A percentile compares a stretch with the other conserved stretches of the same genome.
These are phyloP conservation scores for Lunasporangiospora selenospora DNA, from an alignment of 192 early-diverging fungal species.

Conservation along the genomic window DNA sequence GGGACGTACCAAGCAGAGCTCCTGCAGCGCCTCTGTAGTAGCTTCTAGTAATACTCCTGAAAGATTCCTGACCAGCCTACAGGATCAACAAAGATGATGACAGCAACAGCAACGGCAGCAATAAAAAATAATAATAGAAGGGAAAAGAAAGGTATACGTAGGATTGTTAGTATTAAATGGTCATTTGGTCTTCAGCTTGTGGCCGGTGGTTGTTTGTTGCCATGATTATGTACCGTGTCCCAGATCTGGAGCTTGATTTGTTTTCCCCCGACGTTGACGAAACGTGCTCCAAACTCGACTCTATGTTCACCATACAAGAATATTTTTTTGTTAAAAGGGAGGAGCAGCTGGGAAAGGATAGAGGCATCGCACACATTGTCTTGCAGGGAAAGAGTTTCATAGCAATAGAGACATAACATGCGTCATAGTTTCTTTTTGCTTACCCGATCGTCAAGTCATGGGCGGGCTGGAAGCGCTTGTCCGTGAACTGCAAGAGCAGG, in stretches of 20 bases:
- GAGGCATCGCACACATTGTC: no score
- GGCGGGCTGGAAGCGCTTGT: slow-evolving; percentile 80
- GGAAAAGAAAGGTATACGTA: background rate
- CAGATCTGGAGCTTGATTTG: slow-evolving; percentile 93
- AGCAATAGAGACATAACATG: background rate
- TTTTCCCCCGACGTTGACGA: slow-evolving; percentile 79
- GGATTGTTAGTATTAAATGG: background rate
- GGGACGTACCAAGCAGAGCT: slow-evolving; percentile 66
- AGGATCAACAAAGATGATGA: slow-evolving; percentile 12
- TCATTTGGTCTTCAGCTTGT: background rate
- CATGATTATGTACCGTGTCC: slow-evolving; percentile 78
- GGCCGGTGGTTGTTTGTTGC: background rate
- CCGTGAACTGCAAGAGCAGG: slow-evolving; percentile 83
- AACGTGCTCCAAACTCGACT: slow-evolving; percentile 84
- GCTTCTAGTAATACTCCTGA: slow-evolving; percentile 84
- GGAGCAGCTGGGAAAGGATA: background rate
- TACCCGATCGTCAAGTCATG: slow-evolving; percentile 87
- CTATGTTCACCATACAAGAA: no score
- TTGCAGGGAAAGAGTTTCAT: no score
- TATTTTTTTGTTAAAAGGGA: no score
- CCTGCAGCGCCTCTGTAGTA: slow-evolving; percentile 86
- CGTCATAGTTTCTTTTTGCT: no score
- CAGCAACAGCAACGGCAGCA: slow-evolving; percentile 43
- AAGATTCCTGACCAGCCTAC: slow-evolving; percentile 84
- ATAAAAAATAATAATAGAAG: slow-evolving; percentile 48